Evolutionary conservation across 208 protist genomes (phyloP).

Genomic region (Novymonas esmeraldas): DNA sequence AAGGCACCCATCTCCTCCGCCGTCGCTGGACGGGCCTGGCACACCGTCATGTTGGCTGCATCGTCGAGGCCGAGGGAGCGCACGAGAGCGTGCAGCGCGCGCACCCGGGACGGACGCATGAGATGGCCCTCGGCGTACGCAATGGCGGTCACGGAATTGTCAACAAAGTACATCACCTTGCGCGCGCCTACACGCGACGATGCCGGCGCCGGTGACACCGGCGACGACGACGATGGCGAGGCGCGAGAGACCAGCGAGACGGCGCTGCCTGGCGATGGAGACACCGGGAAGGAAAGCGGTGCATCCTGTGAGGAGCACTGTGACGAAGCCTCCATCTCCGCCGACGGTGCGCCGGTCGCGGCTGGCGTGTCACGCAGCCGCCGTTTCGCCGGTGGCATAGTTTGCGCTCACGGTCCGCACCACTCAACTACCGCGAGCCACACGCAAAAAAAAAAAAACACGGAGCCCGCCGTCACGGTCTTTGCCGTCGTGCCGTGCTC

Average conservation of each 20-base stretch:
- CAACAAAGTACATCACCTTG: constrained; percentile 81
- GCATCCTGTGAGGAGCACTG: not conserved
- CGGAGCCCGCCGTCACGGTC: too few species aligned
- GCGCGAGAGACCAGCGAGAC: not conserved
- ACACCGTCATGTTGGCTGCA: constrained; percentile 51
- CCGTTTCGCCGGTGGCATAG: too few species aligned
- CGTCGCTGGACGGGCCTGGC: constrained; percentile 57
- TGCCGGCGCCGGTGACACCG: not conserved
- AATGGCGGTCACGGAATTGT: constrained; percentile 70
- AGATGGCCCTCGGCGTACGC: constrained; percentile 73
- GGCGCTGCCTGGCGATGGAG: not conserved
- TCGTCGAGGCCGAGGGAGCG: constrained; percentile 66
- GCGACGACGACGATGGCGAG: not conserved
- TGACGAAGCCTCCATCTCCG: not conserved
- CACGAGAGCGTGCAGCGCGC: constrained; percentile 71
- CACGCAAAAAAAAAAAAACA: too few species aligned
- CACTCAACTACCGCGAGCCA: too few species aligned
- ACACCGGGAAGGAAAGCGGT: not conserved
- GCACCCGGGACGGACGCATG: constrained; percentile 80
- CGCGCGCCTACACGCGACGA: constrained; percentile 6
- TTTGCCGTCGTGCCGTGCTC: too few species aligned
- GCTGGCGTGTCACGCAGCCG: not conserved
- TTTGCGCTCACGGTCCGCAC: too few species aligned
- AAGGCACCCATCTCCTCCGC: constrained; percentile 66
- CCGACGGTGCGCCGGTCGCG: not conserved